Conservation (phyloP, 192 early-diverging fungal genomes). For the Gonapodya prolifera region DNA sequence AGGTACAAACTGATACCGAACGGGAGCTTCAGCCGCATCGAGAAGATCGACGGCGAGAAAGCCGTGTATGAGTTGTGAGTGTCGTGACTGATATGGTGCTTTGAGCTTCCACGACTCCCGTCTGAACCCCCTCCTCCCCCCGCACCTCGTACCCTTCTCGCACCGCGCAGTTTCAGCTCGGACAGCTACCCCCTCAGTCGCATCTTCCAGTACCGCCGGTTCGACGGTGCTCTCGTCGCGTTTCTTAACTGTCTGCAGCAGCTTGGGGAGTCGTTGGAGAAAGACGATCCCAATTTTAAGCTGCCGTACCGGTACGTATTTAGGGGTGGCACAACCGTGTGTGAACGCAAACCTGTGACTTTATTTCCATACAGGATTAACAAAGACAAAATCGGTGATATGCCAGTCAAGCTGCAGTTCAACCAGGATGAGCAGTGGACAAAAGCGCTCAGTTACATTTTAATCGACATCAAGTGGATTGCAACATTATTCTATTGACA, state of each 20-base stretch:
- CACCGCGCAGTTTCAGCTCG: slow-evolving; percentile 55
- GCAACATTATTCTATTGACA: slow-evolving; percentile 46
- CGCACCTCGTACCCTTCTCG: background rate
- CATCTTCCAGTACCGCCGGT: slow-evolving; percentile 70
- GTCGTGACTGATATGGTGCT: background rate
- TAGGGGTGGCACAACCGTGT: background rate
- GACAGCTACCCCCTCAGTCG: slow-evolving; percentile 64
- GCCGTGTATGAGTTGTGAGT: slow-evolving; percentile 68
- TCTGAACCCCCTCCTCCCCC: background rate
- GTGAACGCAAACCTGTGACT: slow-evolving; percentile 1
- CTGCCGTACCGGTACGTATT: slow-evolving; percentile 61
- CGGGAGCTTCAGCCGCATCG: slow-evolving; percentile 83
- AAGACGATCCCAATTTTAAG: slow-evolving; percentile 55
- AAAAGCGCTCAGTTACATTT: slow-evolving; percentile 70
- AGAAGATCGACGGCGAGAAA: slow-evolving; percentile 64
- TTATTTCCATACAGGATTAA: slow-evolving; percentile 40
- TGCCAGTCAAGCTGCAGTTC: slow-evolving; percentile 73
- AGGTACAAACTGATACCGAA: slow-evolving; percentile 77
- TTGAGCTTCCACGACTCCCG: background rate
- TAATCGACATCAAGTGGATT: slow-evolving; percentile 84
- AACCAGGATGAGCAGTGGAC: slow-evolving; percentile 90
- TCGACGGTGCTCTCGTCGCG: slow-evolving; percentile 79
- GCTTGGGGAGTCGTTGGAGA: slow-evolving; percentile 66
- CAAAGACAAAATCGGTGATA: slow-evolving; percentile 78
- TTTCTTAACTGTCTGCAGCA: slow-evolving; percentile 84